Conservation (phyloP, 2,329 filamentous ascomycete genomes). For the Fusarium tjaetaba region DNA sequence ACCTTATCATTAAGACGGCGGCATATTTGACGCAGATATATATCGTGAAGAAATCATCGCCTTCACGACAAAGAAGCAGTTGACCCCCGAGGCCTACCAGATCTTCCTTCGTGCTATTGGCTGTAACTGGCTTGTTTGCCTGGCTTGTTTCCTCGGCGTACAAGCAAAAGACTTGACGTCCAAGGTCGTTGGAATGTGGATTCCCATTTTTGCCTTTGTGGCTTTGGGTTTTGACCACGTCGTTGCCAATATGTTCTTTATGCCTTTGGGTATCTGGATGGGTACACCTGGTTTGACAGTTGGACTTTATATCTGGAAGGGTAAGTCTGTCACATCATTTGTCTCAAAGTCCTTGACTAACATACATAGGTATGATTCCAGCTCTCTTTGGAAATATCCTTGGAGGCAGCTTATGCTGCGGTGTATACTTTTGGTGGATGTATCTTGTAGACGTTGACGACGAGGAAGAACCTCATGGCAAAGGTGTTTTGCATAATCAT, state of each 20-base stretch:
- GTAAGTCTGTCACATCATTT: background rate
- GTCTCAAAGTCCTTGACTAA: background rate
- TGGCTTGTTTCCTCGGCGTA: constrained; percentile 59
- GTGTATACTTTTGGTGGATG: constrained; percentile 48
- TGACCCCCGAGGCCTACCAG: constrained; percentile 59
- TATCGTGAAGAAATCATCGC: constrained; percentile 57
- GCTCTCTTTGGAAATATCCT: constrained; percentile 64
- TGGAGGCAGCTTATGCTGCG: constrained; percentile 63
- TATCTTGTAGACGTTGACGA: constrained; percentile 19
- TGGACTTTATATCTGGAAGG: constrained; percentile 66
- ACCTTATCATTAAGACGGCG: too few species aligned
- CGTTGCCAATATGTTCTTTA: constrained; percentile 66
- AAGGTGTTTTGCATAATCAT: constrained; percentile 6
- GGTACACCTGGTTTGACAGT: constrained; percentile 55
- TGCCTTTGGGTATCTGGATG: constrained; percentile 62
- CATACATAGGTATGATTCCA: constrained; percentile 55
- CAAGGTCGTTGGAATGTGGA: constrained; percentile 67
- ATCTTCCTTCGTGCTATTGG: constrained; percentile 66
- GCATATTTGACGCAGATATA: constrained; percentile 53
- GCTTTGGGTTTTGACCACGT: constrained; percentile 64
- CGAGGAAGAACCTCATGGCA: background rate
- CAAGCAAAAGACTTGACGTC: constrained; percentile 61
- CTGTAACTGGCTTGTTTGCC: constrained; percentile 67
- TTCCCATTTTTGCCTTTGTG: constrained; percentile 65
- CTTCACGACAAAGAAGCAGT: constrained; percentile 59